These are phyloP conservation scores for Lentinus tigrinus DNA, from an alignment of 768 basidiomycete species.

Conservation along the genomic window DNA sequence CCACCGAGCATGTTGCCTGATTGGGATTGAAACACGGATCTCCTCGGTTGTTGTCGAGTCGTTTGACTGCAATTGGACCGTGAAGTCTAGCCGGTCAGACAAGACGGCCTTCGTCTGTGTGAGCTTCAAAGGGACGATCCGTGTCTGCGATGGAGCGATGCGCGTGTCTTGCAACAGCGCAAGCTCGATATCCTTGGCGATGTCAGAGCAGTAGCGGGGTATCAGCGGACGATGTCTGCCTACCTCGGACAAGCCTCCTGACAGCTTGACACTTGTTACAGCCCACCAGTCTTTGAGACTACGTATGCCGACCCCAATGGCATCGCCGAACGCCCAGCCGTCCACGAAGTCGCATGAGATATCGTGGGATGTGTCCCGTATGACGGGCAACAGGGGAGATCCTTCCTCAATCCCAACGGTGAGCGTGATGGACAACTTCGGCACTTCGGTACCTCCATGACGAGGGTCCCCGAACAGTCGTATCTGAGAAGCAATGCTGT, in stretches of 20 bases:
- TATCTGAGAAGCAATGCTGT: constrained; percentile 45
- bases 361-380: constrained; percentile 50
- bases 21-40: constrained; percentile 39
- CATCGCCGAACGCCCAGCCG: constrained; percentile 73
- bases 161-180: constrained; percentile 26
- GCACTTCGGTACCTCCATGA: constrained; percentile 36
- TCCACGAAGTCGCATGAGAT: constrained; percentile 68
- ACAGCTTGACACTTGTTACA: constrained; percentile 31
- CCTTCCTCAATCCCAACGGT: constrained; percentile 45
- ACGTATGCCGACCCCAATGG: constrained; percentile 62
- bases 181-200: constrained; percentile 9
- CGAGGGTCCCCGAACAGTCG: constrained; percentile 80
- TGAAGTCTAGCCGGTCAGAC: constrained; percentile 38
- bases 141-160: constrained; percentile 63
- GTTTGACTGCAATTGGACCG: constrained; percentile 31
- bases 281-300: constrained; percentile 58
- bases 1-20: constrained; percentile 48
- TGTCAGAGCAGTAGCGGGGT: not conserved
- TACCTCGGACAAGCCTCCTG: constrained; percentile 15
- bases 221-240: not conserved
- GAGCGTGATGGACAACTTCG: constrained; percentile 57
- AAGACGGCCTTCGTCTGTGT: constrained; percentile 40
- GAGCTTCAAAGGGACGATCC: constrained; percentile 54
- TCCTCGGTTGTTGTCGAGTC: constrained; percentile 5
- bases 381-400: constrained; percentile 27